A percentile compares a stretch with the other conserved stretches of the same genome.
Conservation (phyloP, 106 monocot genomes). For the Phalaenopsis equestris region DNA sequence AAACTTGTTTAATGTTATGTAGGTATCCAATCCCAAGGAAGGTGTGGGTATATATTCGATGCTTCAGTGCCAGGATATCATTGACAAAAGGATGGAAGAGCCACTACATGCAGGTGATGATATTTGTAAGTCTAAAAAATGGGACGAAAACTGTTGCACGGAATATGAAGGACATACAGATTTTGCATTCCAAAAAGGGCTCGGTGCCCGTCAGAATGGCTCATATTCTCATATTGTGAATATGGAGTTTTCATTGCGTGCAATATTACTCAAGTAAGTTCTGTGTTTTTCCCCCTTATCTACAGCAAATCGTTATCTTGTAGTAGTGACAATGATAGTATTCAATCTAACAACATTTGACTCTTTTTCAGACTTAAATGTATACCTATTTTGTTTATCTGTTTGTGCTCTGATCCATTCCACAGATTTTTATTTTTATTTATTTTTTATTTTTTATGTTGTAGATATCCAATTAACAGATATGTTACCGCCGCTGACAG, state of each 20-base stretch:
- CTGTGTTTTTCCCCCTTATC: neutral
- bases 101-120: neutral
- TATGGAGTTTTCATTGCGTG: conserved; percentile 37
- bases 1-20: neutral
- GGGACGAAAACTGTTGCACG: neutral
- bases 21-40: conserved; percentile 5
- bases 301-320: neutral
- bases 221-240: conserved; percentile 25
- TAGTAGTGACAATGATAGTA: neutral
- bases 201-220: neutral
- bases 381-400: neutral
- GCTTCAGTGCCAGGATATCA: neutral
- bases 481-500: conserved; percentile 37
- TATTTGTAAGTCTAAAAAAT: neutral
- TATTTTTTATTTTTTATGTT: conserved; percentile 1
- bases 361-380: neutral
- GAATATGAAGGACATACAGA: neutral
- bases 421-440: neutral
- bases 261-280: conserved; percentile 50
- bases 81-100: neutral
- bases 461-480: conserved; percentile 47
- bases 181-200: conserved; percentile 7
- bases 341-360: neutral
- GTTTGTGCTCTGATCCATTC: neutral
- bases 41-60: conserved; percentile 1